These are phyloP conservation scores for Monosporascus sp. DNA, from an alignment of 2,329 filamentous ascomycete genomes.

Conservation along the genomic window DNA sequence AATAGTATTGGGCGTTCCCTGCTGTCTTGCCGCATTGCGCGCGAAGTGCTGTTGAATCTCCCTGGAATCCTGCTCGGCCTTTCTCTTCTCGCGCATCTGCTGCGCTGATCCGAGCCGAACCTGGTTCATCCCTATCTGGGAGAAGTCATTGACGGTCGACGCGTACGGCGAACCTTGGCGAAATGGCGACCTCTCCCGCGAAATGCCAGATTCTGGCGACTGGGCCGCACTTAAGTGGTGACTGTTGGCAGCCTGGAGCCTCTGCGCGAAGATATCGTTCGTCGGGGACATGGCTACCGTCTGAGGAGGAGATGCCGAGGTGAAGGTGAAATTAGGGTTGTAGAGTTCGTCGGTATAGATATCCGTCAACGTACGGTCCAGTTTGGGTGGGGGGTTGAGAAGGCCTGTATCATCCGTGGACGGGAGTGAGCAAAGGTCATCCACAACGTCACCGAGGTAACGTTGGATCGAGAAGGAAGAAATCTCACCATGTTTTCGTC, in stretches of 20 bases:
- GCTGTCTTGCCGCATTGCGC: conserved; percentile 32
- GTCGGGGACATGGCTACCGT: conserved; percentile 44
- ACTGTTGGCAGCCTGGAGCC: conserved; percentile 73
- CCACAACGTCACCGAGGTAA: conserved; percentile 26
- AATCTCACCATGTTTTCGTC: conserved; percentile 51
- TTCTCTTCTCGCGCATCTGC: conserved; percentile 55
- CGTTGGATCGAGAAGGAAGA: conserved; percentile 17
- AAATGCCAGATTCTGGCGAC: conserved; percentile 41
- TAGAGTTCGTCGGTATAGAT: conserved; percentile 81
- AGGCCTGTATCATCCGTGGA: conserved; percentile 50
- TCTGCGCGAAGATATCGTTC: conserved; percentile 65
- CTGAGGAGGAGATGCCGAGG: conserved; percentile 47
- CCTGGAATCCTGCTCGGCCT: conserved; percentile 54
- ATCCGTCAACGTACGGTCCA: conserved; percentile 82
- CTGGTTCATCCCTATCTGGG: conserved; percentile 26
- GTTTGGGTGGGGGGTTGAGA: conserved; percentile 56
- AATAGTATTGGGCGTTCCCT: conserved; percentile 70
- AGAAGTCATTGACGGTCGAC: conserved; percentile 40
- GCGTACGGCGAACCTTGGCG: conserved; percentile 63
- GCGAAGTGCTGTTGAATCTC: conserved; percentile 37
- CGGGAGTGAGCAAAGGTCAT: conserved; percentile 64
- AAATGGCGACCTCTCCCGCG: conserved; percentile 76
- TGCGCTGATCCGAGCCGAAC: conserved; percentile 49
- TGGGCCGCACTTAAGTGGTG: conserved; percentile 60
- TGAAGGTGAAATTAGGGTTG: conserved; percentile 61